These are phyloP conservation scores for Epipyxis sp. DNA, from an alignment of 108 stramenopile genomes.

Conservation along the genomic window DNA sequence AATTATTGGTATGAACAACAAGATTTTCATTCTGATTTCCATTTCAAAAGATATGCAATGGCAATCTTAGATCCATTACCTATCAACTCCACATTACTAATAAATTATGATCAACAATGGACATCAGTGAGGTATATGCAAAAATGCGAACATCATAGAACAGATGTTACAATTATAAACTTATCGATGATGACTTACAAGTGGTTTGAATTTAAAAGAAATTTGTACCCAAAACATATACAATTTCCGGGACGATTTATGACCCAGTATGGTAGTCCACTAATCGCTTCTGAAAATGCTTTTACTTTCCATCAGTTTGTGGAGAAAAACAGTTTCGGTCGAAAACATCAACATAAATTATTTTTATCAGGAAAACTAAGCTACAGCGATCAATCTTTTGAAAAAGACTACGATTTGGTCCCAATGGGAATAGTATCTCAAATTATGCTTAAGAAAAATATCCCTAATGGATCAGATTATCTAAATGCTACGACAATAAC, in stretches of 20 bases:
- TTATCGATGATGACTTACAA: slow-evolving; percentile 70
- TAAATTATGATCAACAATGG: slow-evolving; percentile 77
- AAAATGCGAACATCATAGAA: slow-evolving; percentile 64
- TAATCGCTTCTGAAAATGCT: slow-evolving; percentile 38
- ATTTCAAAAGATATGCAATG: slow-evolving; percentile 64
- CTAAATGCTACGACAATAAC: not conserved
- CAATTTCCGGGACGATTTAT: slow-evolving; percentile 59
- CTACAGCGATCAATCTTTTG: slow-evolving; percentile 50
- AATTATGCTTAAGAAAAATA: slow-evolving; percentile 16
- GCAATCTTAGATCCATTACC: slow-evolving; percentile 66
- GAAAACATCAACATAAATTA: slow-evolving; percentile 44
- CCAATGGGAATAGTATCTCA: slow-evolving; percentile 58
- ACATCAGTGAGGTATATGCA: slow-evolving; percentile 71
- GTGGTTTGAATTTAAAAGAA: slow-evolving; percentile 63
- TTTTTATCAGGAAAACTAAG: slow-evolving; percentile 64
- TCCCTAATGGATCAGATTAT: not conserved
- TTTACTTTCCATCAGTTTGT: slow-evolving; percentile 64
- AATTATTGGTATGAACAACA: not conserved
- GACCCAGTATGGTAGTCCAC: slow-evolving; percentile 31
- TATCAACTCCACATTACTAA: slow-evolving; percentile 55
- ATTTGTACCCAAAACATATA: slow-evolving; percentile 49
- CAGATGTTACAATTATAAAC: slow-evolving; percentile 60
- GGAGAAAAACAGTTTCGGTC: slow-evolving; percentile 47
- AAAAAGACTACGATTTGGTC: slow-evolving; percentile 56
- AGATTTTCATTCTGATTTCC: slow-evolving; percentile 34